Base-by-base conservation (phyloP, 331 rosid species). In the Quercus phellos region DNA sequence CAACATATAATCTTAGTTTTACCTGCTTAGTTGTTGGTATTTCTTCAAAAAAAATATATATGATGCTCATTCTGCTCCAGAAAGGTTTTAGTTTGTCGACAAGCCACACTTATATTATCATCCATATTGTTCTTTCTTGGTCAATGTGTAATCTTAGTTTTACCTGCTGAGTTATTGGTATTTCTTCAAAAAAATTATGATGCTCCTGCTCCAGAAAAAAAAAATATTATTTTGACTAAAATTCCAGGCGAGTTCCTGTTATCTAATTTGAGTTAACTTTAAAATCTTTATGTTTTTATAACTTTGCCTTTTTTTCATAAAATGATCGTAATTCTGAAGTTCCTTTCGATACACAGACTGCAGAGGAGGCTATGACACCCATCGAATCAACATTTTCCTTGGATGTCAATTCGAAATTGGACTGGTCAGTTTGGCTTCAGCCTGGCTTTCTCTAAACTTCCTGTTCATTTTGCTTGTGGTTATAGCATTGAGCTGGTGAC, bases 311-410 rank as follows among this genome's bases (percentile, higher is more conserved):
- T 63, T 21, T 43, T 83, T 17, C 72, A 6, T 56, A 27, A 79
- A 75, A 51, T 50, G 56, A 75, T 75, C 55, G 4, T 3, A 71
- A 6, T 78, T 69, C 72, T 74, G 51, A 76, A 77, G n/a, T 63
- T 63, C 69, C 21, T 6, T 29, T 38, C 14, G 6, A 58, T 3
- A 58, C 64, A 21, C 88, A 94, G 98, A 94, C 91, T 55, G 98
- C 98, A 59, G 92, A 90, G 85, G 94, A 89, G 85, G 98, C 98
- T 55, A 94, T 91, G 98, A 94, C 97, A 24, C 98, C 98, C 72
- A 94, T 94, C 74, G 98, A 94, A 76, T 94, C 98, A 70, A 90
- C 98, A 53, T 94, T 94, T 80, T 94, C 98, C 68, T 83, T 94
- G 87, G 96, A 91, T 84, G 97, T 94, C 26, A 89, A 94, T 84